A percentile compares a stretch with the other conserved stretches of the same genome.
phyloP scores from a whole-genome alignment of 345 rosid species.

The Gossypium mustelinum region DNA sequence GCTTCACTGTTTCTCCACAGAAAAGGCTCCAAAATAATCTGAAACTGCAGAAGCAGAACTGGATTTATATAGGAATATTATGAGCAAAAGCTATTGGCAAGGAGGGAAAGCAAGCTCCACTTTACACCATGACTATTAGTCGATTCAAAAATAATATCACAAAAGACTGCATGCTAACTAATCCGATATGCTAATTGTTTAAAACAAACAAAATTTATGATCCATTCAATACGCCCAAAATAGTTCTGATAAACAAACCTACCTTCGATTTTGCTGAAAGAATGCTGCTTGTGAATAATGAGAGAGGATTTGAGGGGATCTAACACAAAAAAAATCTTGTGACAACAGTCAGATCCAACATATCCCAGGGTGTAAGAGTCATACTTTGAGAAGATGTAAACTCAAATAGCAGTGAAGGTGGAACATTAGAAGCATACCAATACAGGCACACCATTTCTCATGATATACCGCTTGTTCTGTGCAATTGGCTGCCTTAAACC shows the following conservation, averaged over 20 bases:
- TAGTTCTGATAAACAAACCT: constrained; percentile 47
- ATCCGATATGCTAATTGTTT: no score
- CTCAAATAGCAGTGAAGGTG: constrained; percentile 14
- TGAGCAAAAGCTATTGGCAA: background rate
- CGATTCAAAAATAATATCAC: background rate
- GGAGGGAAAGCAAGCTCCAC: background rate
- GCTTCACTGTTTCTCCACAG: constrained; percentile 51
- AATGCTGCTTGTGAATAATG: constrained; percentile 53
- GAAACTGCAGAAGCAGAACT: constrained; percentile 35
- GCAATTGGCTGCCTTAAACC: constrained; percentile 64
- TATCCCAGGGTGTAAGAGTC: background rate
- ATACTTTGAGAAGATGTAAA: constrained; percentile 4
- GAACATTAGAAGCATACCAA: constrained; percentile 46
- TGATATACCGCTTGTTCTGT: constrained; percentile 74
- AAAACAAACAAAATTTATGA: background rate
- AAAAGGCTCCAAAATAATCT: constrained; percentile 56
- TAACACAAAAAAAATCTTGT: constrained; percentile 27
- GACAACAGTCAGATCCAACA: constrained; percentile 12
- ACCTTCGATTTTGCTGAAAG: constrained; percentile 89
- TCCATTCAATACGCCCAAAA: background rate
- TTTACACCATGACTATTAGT: background rate
- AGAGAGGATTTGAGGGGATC: constrained; percentile 81
- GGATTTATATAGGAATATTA: background rate
- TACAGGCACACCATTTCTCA: constrained; percentile 68
- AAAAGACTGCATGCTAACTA: background rate